These are phyloP conservation scores for Salix brachista DNA, from an alignment of 345 rosid genomes.

Conservation along the genomic window DNA sequence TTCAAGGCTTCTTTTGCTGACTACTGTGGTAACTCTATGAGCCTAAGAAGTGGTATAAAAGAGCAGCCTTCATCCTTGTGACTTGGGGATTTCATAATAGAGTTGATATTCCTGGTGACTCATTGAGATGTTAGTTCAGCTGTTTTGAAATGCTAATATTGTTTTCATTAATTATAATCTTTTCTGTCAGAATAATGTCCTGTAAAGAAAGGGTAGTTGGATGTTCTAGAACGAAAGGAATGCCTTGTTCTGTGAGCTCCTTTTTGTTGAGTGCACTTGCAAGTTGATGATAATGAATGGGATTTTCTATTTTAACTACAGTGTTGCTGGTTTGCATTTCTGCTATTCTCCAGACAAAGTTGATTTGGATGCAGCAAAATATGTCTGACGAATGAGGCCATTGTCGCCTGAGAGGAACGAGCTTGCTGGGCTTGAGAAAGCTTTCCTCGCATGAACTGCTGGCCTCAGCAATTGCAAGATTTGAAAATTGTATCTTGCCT, in stretches of 20 bases:
- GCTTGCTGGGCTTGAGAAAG: neutral
- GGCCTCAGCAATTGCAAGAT: neutral
- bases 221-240: constrained; percentile 20
- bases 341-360: neutral
- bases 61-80: constrained; percentile 19
- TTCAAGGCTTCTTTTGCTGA: constrained; percentile 22
- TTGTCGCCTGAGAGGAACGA: neutral
- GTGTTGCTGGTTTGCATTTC: neutral
- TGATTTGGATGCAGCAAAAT: neutral
- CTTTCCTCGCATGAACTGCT: neutral
- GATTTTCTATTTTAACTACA: neutral
- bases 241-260: constrained; percentile 21
- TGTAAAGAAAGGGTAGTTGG: constrained; percentile 26
- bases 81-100: constrained; percentile 24
- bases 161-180: constrained; percentile 24
- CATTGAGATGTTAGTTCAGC: constrained; percentile 21
- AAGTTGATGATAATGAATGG: constrained; percentile 6
- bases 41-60: constrained; percentile 14
- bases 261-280: constrained; percentile 4
- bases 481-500: neutral
- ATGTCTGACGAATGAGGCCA: neutral
- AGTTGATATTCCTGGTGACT: constrained; percentile 23
- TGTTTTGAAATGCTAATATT: constrained; percentile 32
- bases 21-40: constrained; percentile 21
- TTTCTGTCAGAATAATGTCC: constrained; percentile 33